Conservation (phyloP, 1,284 basidiomycete genomes). For the Cryptococcus hybrid region DNA sequence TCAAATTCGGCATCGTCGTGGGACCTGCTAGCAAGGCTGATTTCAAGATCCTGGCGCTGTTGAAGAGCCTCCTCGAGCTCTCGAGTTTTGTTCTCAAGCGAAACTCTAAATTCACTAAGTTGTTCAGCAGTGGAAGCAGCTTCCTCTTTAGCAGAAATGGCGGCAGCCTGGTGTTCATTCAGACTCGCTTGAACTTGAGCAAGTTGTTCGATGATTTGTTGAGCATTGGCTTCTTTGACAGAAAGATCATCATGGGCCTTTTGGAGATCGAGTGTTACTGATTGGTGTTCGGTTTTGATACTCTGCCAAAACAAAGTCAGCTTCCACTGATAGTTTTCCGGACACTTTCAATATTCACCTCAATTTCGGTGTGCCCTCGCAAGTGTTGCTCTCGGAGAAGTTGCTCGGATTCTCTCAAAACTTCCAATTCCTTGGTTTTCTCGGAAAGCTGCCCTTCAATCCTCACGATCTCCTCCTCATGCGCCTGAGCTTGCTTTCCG, state of each 20-base stretch:
- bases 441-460: constrained; percentile 15
- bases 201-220: constrained; percentile 4
- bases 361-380: too few species aligned
- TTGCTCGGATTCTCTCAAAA: neutral
- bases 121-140: neutral
- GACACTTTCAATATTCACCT: too few species aligned
- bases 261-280: constrained; percentile 6
- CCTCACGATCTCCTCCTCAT: constrained; percentile 8
- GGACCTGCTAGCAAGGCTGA: constrained; percentile 3
- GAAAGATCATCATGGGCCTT: constrained; percentile 1
- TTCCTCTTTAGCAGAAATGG: neutral
- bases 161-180: neutral
- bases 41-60: constrained; percentile 6
- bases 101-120: neutral
- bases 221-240: constrained; percentile 1
- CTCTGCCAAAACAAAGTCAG: neutral
- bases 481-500: constrained; percentile 7
- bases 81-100: constrained; percentile 4
- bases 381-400: neutral
- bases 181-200: constrained; percentile 2
- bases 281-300: neutral
- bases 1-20: constrained; percentile 11
- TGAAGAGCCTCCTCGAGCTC: neutral
- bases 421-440: neutral
- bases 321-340: too few species aligned